Base-by-base conservation (phyloP, 2,329 filamentous ascomycete species). In the Coniochaeta hoffmannii region DNA sequence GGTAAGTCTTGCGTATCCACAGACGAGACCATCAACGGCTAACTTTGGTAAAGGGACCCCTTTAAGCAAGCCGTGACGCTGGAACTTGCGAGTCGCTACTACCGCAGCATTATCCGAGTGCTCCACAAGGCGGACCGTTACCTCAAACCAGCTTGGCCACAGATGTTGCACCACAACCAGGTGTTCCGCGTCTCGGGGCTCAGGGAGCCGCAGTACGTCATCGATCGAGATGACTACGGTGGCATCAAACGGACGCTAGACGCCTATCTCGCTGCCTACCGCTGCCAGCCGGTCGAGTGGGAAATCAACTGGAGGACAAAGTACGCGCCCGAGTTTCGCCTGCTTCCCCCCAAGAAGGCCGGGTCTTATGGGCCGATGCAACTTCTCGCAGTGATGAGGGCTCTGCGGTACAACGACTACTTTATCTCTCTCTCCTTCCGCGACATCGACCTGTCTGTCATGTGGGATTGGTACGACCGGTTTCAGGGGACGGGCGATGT, bases 121-220 rank as follows among this genome's bases (percentile, higher is more conserved):
- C 69, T 83, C 31, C 78, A 78, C 55, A 79, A 76, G 55, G 74
- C 75, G 28, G 80, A 83, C 61, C 76, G 79, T 35, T 78, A 76
- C 55, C 66, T 83, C 46, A 82, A 82, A 62, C 80, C 80, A 0
- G 78, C 77, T 56, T 83, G 80, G 80, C 80, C 80, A 10, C 75
- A 80, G 53, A 70, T 78, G 35, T 75, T 80, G 66, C 80, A 82
- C 59, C 74, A 76, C 34, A 69, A 71, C 38, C 71, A 76, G 60
- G 74, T 81, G 4, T 82, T 83, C 60, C 73, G 75, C 52, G 73
- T 83, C 53, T 72, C 74, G 41, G 79, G 78, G 8, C 72, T 82
- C 14, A 73, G 77, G 8, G 74, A 78, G 11, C 76, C 78, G 7
- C 73, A 80, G 54, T 76, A 80, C 56, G 66, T 83, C 28, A 78